Evolutionary conservation across 257 asterid genomes (phyloP), one percentile per base, ranked within the genome.

Genomic region (Fraxinus excelsior): DNA sequence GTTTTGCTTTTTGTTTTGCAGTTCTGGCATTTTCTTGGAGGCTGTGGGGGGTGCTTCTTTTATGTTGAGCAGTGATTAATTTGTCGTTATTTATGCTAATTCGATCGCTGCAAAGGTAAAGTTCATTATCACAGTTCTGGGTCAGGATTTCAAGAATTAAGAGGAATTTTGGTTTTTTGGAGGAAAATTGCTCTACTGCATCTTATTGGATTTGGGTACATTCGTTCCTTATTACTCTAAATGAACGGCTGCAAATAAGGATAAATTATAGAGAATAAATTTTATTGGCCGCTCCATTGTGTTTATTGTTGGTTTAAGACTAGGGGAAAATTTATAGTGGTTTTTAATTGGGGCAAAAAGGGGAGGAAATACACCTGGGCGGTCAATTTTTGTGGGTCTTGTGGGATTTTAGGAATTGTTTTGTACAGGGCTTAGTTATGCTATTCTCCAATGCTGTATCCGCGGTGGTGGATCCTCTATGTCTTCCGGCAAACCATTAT

Each of bases 401-500:
- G 71, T 72, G 35, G 74, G 86, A 62, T 77, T 75, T 73, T 42
- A 35, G 71, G 70, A 71, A 26, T 73, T 82, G 76, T 71, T 72
- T 77, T 64, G 40, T 34, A 62, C 71, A 69, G 76, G 84, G 76
- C 29, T 79, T 76, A 74, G 76, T 76, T 71, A 76, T 87, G 86
- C 73, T 82, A 73, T 77, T 79, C 77, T 70, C 86, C 85, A 80
- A 87, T 90, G 89, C 76, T 85, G 82, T 78, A 46, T 46, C 76
- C 70, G 65, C 58, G 73, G 84, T 78, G 82, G 84, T 80, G 86
- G 85, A 49, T 80, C 78, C 79, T 88, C 76, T 88, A 91, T 93
- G 99, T 88, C 91, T 83, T 89, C 96, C 74, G 90, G 85, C 84
- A 87, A 89, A 84, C 96, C 93, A n/a, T 84, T 91, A 89, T 85